Percentiles rank a stretch among this genome's conserved stretches.
Conservation (phyloP, 352 stramenopile species). For the Thalassiosira mediterranea region DNA sequence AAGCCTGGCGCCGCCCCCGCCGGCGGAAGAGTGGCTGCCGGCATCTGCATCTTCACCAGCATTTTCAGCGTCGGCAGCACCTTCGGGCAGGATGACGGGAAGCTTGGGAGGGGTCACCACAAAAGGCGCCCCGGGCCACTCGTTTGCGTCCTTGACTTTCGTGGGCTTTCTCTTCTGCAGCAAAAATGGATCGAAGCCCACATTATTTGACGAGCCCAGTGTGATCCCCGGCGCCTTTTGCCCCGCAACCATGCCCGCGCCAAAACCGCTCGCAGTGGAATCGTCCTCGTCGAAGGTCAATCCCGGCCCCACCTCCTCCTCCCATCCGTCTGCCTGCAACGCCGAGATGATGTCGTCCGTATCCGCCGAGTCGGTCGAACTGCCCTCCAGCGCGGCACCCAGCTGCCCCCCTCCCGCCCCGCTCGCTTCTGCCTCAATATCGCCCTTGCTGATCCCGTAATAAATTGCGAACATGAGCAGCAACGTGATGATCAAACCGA, state of each 20-base stretch:
- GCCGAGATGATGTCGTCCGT: not conserved
- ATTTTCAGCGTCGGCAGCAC: not conserved
- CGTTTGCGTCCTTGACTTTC: conserved; percentile 30
- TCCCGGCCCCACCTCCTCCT: not conserved
- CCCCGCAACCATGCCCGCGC: not conserved
- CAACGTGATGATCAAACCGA: conserved; percentile 5
- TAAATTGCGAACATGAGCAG: not conserved
- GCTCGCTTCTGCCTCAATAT: conserved; percentile 4
- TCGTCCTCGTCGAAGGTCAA: conserved; percentile 7
- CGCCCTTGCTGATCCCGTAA: conserved; percentile 27
- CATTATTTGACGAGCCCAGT: not conserved
- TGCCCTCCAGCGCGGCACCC: not conserved
- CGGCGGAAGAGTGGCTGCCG: not conserved
- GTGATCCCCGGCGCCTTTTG: not conserved
- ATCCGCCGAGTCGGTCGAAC: not conserved
- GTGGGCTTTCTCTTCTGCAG: conserved; percentile 1
- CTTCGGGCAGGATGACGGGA: not conserved
- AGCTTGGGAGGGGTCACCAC: conserved; percentile 25
- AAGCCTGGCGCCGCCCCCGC: not conserved
- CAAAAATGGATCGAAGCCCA: conserved; percentile 41
- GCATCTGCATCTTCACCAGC: not conserved
- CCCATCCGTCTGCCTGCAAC: not conserved
- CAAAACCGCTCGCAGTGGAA: not conserved
- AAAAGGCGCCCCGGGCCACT: conserved; percentile 44
- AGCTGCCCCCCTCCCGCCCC: not conserved